Percentiles rank a stretch among this genome's conserved stretches.
phyloP scores from a whole-genome alignment of 768 basidiomycete species.

The Psilocybe tampanensis region DNA sequence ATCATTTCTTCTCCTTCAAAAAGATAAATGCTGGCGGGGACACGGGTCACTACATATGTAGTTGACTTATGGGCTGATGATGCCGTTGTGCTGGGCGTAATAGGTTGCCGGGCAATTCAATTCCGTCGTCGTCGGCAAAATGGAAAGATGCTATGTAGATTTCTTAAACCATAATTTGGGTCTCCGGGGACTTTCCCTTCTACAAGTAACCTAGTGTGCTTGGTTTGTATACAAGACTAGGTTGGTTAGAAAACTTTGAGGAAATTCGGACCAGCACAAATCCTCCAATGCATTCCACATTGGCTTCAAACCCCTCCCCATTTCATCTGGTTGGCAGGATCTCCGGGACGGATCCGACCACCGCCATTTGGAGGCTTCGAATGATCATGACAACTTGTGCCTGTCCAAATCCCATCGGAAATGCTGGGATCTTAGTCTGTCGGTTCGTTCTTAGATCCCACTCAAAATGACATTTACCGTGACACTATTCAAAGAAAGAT shows the following conservation, averaged over 20 bases:
- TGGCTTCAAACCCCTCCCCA: too few relatives aligned
- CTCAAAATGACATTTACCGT: background rate
- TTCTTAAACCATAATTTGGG: background rate
- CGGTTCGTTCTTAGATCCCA: background rate
- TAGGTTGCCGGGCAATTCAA: constrained; percentile 19
- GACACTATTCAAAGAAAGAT: background rate
- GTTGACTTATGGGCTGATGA: too few relatives aligned
- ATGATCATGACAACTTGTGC: background rate
- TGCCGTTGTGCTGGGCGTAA: too few relatives aligned
- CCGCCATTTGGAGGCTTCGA: too few relatives aligned
- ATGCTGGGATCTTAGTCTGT: background rate
- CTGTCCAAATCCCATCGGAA: background rate
- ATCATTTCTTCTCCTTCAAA: too few relatives aligned
- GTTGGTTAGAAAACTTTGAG: too few relatives aligned
- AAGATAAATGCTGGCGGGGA: too few relatives aligned
- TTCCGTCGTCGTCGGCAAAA: constrained; percentile 17
- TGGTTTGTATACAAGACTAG: too few relatives aligned
- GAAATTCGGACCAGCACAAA: too few relatives aligned
- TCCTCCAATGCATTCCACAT: too few relatives aligned
- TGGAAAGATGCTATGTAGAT: constrained; percentile 9
- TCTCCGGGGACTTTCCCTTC: constrained; percentile 9
- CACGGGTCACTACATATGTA: too few relatives aligned
- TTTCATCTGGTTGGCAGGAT: background rate
- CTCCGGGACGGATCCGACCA: background rate
- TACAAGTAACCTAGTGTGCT: too few relatives aligned